A percentile compares a stretch with the other conserved stretches of the same genome.
These are phyloP conservation scores for Lipomyces yarrowii DNA, from an alignment of 1,139 yeast species.

Conservation along the genomic window DNA sequence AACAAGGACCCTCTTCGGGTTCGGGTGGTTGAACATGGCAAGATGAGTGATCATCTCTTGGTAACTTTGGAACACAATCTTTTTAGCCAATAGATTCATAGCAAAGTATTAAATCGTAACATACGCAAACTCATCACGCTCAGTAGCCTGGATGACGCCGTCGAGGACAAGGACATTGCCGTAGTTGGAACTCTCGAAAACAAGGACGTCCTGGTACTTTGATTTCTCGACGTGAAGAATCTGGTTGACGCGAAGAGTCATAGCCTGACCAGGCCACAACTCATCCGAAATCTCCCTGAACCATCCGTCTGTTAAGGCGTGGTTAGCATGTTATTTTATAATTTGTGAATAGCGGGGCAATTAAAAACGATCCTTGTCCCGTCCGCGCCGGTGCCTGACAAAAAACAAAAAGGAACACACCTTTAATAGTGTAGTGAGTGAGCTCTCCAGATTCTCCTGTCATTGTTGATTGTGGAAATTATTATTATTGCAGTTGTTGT, in stretches of 20 bases:
- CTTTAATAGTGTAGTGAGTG: slow-evolving; percentile 43
- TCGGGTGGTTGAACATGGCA: slow-evolving; percentile 73
- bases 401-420: slow-evolving; percentile 23
- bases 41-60: slow-evolving; percentile 87
- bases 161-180: slow-evolving; percentile 86
- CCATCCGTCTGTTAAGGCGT: slow-evolving; percentile 69
- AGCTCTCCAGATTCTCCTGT: slow-evolving; percentile 35
- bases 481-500: background rate
- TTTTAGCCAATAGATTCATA: too few relatives aligned
- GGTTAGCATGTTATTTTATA: background rate
- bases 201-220: slow-evolving; percentile 79
- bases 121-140: slow-evolving; percentile 82
- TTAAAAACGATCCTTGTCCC: background rate
- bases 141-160: slow-evolving; percentile 87
- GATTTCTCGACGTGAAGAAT: slow-evolving; percentile 74
- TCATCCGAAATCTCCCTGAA: slow-evolving; percentile 84
- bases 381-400: background rate
- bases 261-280: slow-evolving; percentile 96
- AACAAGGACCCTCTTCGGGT: slow-evolving; percentile 74
- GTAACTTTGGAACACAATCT: slow-evolving; percentile 41
- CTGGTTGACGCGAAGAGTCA: slow-evolving; percentile 77
- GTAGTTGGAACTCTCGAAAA: slow-evolving; percentile 71
- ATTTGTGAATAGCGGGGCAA: too few relatives aligned
- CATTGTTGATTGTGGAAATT: background rate
- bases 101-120: slow-evolving; percentile 26